phyloP scores from a whole-genome alignment of 495 filamentous ascomycete species.

The Penicillium dipodomyicola region DNA sequence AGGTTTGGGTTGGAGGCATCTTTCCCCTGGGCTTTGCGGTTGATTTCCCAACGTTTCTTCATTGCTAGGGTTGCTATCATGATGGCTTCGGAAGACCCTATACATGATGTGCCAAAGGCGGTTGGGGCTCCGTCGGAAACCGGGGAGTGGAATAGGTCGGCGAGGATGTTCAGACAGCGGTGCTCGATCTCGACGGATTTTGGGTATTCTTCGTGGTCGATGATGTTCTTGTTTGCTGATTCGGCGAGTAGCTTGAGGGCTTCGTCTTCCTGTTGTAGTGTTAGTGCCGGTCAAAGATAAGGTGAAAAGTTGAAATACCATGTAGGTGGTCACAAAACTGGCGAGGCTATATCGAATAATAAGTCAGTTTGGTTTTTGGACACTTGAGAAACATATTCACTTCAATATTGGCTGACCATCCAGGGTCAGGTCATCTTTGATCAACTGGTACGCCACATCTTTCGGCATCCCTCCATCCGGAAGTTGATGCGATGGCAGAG shows the following conservation, averaged over 20 bases:
- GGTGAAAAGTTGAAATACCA: constrained; percentile 10
- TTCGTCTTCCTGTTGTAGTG: constrained; percentile 65
- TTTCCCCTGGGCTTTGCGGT: constrained; percentile 68
- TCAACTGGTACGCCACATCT: constrained; percentile 17
- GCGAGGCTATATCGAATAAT: constrained; percentile 12
- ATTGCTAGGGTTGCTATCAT: constrained; percentile 84
- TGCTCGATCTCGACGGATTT: constrained; percentile 84
- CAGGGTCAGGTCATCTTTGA: constrained; percentile 18
- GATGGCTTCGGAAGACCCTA: constrained; percentile 84
- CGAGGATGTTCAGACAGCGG: constrained; percentile 87
- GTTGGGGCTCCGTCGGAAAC: constrained; percentile 41
- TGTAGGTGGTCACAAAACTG: constrained; percentile 24
- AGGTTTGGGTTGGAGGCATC: constrained; percentile 72
- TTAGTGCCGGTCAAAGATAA: background rate
- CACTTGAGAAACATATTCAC: background rate
- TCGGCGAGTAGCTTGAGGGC: constrained; percentile 86
- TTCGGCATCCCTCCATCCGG: constrained; percentile 20
- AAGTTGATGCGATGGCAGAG: constrained; percentile 13
- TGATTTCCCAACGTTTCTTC: constrained; percentile 89
- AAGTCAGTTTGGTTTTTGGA: background rate
- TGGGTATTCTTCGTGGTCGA: constrained; percentile 87
- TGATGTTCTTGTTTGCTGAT: constrained; percentile 84
- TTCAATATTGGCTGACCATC: constrained; percentile 18
- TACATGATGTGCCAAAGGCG: constrained; percentile 78
- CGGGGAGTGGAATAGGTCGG: constrained; percentile 74